Evolutionary conservation across 1,284 basidiomycete genomes (phyloP), one percentile per base, ranked within the genome.

Genomic region (Malassezia pachydermatis): DNA sequence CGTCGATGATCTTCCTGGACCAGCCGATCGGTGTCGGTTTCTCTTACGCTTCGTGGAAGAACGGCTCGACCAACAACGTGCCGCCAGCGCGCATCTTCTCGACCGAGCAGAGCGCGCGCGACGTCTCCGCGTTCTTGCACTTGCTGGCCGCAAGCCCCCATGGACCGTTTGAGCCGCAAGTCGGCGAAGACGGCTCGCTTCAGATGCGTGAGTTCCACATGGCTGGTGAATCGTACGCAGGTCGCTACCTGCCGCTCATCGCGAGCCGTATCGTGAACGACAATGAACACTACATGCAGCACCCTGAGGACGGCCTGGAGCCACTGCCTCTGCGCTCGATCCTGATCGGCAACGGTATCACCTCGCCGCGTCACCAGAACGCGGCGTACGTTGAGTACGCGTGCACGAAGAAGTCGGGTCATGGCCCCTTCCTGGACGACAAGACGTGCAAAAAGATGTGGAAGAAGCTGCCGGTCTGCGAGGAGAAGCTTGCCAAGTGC

Each of bases 331-430:
- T 67, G 10, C 38, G 25, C 0, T 63, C 60, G 17, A 56, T 70
- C 11, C 37, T 69, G 39, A 70, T 70, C 44, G 67, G 68, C n/a
- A 71, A 71, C 44, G 68, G 68, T 5, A 61, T 69, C 52, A 69
- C 68, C 20, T 60, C 57, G 16, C 68, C 68, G 17, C 41, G 58
- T 34, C 54, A 64, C 43, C 63, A 66, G 45, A 67, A 55, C 54
- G 58, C 57, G 5, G 67, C 68, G 7, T 67, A 66, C 36, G 54
- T 63, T 37, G 49, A 63, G 27, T 71, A 66, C 29, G 60, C 68
- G 2, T 71, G 68, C 43, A 60, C 65, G 27, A 54, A 60, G 50
- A 47, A 47, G 3, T 59, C 59, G 22, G 65, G 62, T 10, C 41
- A 47, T 22, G 54, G 61, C 1, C 65, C 61, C 9, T 62, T 71